phyloP scores from a whole-genome alignment of 2,329 filamentous ascomycete genomes.

The Ophiostoma montium region DNA sequence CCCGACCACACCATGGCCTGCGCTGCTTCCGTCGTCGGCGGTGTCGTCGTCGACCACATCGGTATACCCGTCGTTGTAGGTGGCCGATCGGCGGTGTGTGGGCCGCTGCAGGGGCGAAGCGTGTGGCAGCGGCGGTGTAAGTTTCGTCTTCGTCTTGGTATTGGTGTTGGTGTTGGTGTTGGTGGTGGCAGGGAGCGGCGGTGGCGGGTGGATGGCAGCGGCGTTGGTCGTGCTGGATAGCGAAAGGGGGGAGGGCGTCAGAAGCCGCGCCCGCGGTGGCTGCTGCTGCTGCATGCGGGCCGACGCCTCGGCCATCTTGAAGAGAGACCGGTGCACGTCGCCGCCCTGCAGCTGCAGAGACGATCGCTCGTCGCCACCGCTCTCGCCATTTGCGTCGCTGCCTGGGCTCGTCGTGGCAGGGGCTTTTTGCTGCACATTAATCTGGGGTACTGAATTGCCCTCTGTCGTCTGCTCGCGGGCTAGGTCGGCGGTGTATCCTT shows the following conservation, averaged over 20 bases:
- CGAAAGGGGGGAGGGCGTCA: constrained; percentile 5
- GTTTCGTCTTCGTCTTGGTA: too few relatives aligned
- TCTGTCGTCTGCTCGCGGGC: not conserved
- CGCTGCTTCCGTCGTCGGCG: not conserved
- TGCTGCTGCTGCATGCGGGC: constrained; percentile 26
- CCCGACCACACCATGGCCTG: not conserved
- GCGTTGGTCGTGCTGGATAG: not conserved
- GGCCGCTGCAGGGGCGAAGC: not conserved
- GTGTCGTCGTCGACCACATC: not conserved
- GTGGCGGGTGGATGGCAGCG: not conserved
- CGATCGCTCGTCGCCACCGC: not conserved
- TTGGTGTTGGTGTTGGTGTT: too few relatives aligned
- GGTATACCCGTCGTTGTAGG: constrained; percentile 22
- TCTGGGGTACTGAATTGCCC: not conserved
- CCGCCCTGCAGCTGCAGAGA: constrained; percentile 61
- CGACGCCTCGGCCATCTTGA: constrained; percentile 50
- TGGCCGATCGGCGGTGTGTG: constrained; percentile 39
- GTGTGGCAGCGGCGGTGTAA: not conserved
- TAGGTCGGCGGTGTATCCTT: constrained; percentile 22
- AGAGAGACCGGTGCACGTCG: constrained; percentile 66
- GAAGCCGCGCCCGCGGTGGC: not conserved
- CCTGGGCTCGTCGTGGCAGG: not conserved
- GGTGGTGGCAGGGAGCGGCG: not conserved
- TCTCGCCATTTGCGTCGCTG: not conserved
- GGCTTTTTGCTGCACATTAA: not conserved